These are phyloP conservation scores for Ophiostoma pallidulum DNA, from an alignment of 2,329 filamentous ascomycete genomes.

Conservation along the genomic window DNA sequence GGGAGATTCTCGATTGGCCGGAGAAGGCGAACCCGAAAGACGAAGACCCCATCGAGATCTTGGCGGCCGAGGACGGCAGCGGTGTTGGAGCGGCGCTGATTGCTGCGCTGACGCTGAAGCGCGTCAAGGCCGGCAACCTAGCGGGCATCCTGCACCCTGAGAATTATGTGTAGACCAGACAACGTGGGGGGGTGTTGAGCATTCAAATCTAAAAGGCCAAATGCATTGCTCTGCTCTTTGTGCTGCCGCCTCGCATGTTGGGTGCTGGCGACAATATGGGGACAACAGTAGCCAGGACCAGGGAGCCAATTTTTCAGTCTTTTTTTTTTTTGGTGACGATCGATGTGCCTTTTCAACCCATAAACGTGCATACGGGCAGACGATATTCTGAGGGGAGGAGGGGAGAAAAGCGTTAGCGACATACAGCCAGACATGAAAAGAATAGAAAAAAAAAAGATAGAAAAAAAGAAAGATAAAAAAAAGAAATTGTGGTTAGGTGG, in stretches of 20 bases:
- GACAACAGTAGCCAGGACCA: too few relatives aligned
- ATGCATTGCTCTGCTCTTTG: too few relatives aligned
- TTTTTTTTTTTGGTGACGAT: conserved; percentile 1
- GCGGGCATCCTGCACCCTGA: conserved; percentile 56
- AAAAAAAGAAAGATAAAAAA: conserved; percentile 1
- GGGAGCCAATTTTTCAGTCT: not conserved
- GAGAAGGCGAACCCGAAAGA: conserved; percentile 58
- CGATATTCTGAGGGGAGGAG: conserved; percentile 47
- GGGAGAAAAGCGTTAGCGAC: conserved; percentile 9
- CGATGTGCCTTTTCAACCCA: conserved; percentile 40
- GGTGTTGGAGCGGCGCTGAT: conserved; percentile 97
- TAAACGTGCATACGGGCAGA: conserved; percentile 64
- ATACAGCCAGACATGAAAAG: too few relatives aligned
- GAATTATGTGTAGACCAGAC: conserved; percentile 45
- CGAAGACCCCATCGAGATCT: conserved; percentile 77
- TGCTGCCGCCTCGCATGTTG: too few relatives aligned
- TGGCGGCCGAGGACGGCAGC: conserved; percentile 88
- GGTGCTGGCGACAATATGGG: too few relatives aligned
- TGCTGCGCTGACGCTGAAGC: conserved; percentile 60
- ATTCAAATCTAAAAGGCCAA: too few relatives aligned
- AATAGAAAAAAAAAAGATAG: conserved; percentile 13
- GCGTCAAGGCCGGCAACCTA: conserved; percentile 53
- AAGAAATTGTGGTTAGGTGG: too few relatives aligned
- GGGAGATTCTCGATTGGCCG: conserved; percentile 93
- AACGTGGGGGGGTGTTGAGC: too few relatives aligned